Evolutionary conservation across 2,329 filamentous ascomycete genomes (phyloP), one percentile per base, ranked within the genome.

Genomic region (Diaporthe longicolla): DNA sequence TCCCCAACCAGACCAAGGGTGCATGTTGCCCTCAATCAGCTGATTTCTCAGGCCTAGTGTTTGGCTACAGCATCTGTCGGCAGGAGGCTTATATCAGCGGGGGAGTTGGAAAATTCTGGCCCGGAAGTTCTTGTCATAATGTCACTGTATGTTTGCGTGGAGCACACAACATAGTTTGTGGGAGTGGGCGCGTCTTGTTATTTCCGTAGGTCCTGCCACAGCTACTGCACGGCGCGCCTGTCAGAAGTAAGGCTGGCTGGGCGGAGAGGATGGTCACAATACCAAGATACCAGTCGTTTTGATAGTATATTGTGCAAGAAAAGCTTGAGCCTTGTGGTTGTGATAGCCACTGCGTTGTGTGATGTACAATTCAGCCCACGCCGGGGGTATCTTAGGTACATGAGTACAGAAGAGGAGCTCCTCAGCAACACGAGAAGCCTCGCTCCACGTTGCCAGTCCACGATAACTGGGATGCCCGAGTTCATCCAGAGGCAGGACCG

Each of bases 341-440:
- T 50, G 40, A 29, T 59, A 50, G 52, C 54, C 61, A 58, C 40
- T 58, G 19, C 26, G 40, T 45, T 58, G 37, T 70, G 55, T 43
- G 40, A 71, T 59, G 26, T 37, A 71, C 45, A 68, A 29, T 66
- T 57, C 32, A 40, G 59, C 55, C 45, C 50, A 54, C 50, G 55
- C 43, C 52, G 50, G 48, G 70, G 63, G 40, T 54, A 66, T 73
- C 58, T 66, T 48, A 73, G 58, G 73, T 73, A 70, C 70, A 72
- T 73, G 55, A 50, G 70, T 74, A 70, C 35, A 37, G 48, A 63
- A 48, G 57, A 50, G 61, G 55, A 70, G 40, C 63, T 61, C 54
- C 50, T 43, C 54, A n/a, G 63, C 63, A 66, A 35, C 26, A 37
- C 19, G 29, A 50, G 45, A 6, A 21, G 21, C 54, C 37, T 37